A percentile compares a stretch with the other conserved stretches of the same genome.
These are phyloP conservation scores for Xylariaceae sp. DNA, from an alignment of 2,329 filamentous ascomycete species.

Conservation along the genomic window DNA sequence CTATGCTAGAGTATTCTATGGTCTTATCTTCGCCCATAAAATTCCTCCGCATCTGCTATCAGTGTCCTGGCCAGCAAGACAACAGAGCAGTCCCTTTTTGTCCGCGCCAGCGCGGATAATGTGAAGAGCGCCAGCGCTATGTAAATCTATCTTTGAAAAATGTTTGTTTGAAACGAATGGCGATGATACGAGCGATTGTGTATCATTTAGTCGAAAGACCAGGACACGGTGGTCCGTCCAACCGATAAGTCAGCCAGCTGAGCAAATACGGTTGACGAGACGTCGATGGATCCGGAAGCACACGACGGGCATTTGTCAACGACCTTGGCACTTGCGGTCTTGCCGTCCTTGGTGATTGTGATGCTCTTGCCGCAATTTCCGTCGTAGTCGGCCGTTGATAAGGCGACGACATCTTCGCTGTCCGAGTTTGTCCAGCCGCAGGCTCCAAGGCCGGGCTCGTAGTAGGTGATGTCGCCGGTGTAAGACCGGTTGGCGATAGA, in stretches of 20 bases:
- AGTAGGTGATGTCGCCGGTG: conserved; percentile 27
- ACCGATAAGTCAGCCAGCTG: conserved; percentile 19
- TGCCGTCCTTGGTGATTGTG: conserved; percentile 22
- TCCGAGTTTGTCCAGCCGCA: conserved; percentile 24
- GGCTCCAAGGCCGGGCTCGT: conserved; percentile 26
- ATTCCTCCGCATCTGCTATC: too few species aligned
- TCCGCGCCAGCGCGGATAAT: too few species aligned
- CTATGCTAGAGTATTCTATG: too few species aligned
- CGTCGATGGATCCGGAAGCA: conserved; percentile 26
- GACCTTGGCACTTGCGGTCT: conserved; percentile 24
- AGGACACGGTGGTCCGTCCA: conserved; percentile 24
- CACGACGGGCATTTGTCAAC: conserved; percentile 31
- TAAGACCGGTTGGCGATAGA: conserved; percentile 3
- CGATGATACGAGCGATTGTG: too few species aligned
- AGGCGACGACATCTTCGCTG: conserved; percentile 24
- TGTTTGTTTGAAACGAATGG: too few species aligned
- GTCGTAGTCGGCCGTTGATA: conserved; percentile 23
- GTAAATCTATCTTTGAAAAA: too few species aligned
- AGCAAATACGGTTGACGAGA: conserved; percentile 29
- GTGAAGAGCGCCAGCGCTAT: too few species aligned
- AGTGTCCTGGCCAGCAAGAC: too few species aligned
- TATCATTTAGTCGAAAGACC: conserved; percentile 15
- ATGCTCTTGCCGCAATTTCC: conserved; percentile 30
- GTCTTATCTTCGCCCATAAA: too few species aligned
- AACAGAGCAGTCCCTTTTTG: too few species aligned